Base-by-base conservation (phyloP, 495 filamentous ascomycete genomes). In the Xylaria curta region DNA sequence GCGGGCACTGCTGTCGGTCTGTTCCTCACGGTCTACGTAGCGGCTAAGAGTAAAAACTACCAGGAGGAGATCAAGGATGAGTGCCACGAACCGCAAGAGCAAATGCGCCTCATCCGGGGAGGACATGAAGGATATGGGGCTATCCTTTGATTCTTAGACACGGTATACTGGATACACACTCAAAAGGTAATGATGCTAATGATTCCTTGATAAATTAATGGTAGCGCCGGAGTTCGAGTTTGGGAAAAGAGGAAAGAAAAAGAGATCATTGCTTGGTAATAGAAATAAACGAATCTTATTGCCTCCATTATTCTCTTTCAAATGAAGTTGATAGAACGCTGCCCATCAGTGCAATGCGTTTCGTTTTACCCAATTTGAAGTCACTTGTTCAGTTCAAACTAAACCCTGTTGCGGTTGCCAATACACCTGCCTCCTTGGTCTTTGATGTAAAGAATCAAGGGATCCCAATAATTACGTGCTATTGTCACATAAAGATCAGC, bases 1-100 rank as follows among this genome's bases (percentile, higher is more conserved):
- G 46, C 40, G 68, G 66, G 86, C 1, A 75, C 77, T 13, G 61
- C 64, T 36, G 71, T 79, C 7, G 76, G 72, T 8, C 19, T 75
- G 17, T 51, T 60, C 10, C 63, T 79, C 19, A 79, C 76, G 13
- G 24, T 59, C 0, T 77, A 77, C n/a, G 26, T 79, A 4, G 42
- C 72, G 6, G 33, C 74, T 2, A 70, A 75, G 49, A 73, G 73
- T 38, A 70, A 71, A 21, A 26, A 12, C 0, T 78, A 75, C 40
- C 64, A 49, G 3, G 60, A 66, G 31, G 74, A 56, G 61, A 12
- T 61, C 5, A 66, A 70, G 24, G 66, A 75, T 19, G 61, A 21
- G 3, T 59, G 64, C 40, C 38, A 53, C 42, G 69, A 24, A 4
- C 62, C 65, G 3, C 68, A 70, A 24, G 72, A 79, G 68, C 66